phyloP scores from a whole-genome alignment of 2,329 filamentous ascomycete genomes.

The Stemphylium vesicarium region DNA sequence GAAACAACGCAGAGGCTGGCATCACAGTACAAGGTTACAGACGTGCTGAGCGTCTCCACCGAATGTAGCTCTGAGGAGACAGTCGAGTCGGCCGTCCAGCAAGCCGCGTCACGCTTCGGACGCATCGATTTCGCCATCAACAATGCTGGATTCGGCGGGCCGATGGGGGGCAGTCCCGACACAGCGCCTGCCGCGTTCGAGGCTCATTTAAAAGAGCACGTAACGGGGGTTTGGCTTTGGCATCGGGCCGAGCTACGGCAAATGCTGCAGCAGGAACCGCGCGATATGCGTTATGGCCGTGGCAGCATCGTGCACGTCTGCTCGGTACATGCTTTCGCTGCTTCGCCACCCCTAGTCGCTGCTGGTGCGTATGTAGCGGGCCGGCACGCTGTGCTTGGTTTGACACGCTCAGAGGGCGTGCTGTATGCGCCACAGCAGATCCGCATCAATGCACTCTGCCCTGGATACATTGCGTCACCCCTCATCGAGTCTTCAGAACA shows the following conservation, averaged over 20 bases:
- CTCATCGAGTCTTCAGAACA: slow-evolving; percentile 25
- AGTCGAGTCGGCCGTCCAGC: slow-evolving; percentile 45
- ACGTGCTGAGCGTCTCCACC: slow-evolving; percentile 12
- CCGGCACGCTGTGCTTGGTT: slow-evolving; percentile 59
- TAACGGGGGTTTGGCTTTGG: slow-evolving; percentile 62
- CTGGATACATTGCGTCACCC: slow-evolving; percentile 53
- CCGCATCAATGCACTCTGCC: slow-evolving; percentile 64
- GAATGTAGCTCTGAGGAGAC: slow-evolving; percentile 28
- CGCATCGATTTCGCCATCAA: slow-evolving; percentile 61
- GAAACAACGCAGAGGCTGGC: slow-evolving; percentile 13
- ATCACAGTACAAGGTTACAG: slow-evolving; percentile 3
- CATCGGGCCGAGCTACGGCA: slow-evolving; percentile 57
- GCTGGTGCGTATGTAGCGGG: slow-evolving; percentile 54
- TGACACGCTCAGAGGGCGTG: slow-evolving; percentile 59
- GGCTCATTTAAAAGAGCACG: slow-evolving; percentile 57
- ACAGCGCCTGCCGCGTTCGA: slow-evolving; percentile 55
- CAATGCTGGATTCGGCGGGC: slow-evolving; percentile 57
- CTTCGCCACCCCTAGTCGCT: slow-evolving; percentile 32
- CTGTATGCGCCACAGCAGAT: slow-evolving; percentile 58
- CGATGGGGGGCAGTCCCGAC: slow-evolving; percentile 52
- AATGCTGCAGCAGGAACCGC: slow-evolving; percentile 56
- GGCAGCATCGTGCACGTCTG: slow-evolving; percentile 61
- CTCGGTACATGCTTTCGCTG: slow-evolving; percentile 56
- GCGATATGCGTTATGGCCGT: slow-evolving; percentile 30
- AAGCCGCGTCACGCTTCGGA: slow-evolving; percentile 48